Base-by-base conservation (phyloP, 108 stramenopile genomes). In the Cyclotella cryptica region DNA sequence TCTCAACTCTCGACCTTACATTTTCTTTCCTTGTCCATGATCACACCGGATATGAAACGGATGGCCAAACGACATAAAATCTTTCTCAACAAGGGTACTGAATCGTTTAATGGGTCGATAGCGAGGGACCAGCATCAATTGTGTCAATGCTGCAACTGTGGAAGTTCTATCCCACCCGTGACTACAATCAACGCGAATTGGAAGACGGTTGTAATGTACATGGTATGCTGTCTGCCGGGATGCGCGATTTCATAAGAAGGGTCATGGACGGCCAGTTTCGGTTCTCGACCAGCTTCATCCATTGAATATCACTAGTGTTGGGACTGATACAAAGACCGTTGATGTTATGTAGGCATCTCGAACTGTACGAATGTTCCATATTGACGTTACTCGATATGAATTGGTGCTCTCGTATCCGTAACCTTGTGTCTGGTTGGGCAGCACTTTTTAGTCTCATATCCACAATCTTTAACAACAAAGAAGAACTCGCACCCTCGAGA, bases 131-230 rank as follows among this genome's bases (percentile, higher is more conserved):
- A 99, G 72, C n/a, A 99, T 53, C 8, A 99, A 74, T 80, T 99
- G 94, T 0, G 98, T 91, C 63, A 99, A 67, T 21, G 85, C 89
- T 9, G 87, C 72, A 0, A 98, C 95, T 87, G 99, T 98, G 13
- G 93, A 84, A 0, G 99, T 99, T 28, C 99, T 86, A 87, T 99
- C 99, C 98, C 98, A 99, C 18, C 99, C 99, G 74, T 99, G 97
- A 62, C 91, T 93, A 69, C 99, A 99, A 76, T 99, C 98, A 29
- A 99, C 79, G 40, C 99, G 82, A 1, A 99, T 91, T 3, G 98
- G 97, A 28, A 93, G 72, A 55, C 94, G 83, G 72, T 95, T 86
- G 41, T 90, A 87, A 76, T 96, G 93, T 35, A 96, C 86, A 81
- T 92, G 91, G 58, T 80, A 90, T 21, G 98, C 98, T 3, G 94